Conservation (phyloP, 1,284 basidiomycete genomes). For the Marasmius tenuissimus region DNA sequence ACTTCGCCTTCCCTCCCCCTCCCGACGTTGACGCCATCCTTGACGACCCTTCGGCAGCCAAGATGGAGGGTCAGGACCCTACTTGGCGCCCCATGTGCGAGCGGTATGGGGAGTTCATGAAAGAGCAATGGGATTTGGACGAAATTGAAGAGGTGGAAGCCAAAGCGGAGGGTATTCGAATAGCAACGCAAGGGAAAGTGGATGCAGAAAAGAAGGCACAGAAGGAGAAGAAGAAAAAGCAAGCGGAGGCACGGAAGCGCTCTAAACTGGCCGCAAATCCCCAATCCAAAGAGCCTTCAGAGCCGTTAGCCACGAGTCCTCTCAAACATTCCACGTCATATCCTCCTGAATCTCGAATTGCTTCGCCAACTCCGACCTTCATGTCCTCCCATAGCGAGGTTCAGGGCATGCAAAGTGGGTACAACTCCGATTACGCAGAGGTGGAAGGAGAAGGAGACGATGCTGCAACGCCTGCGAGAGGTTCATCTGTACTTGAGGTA, state of each 20-base stretch:
- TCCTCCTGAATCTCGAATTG: neutral
- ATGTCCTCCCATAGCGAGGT: neutral
- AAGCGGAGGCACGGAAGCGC: constrained; percentile 52
- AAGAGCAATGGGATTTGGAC: constrained; percentile 75
- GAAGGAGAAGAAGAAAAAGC: constrained; percentile 48
- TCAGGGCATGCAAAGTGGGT: neutral
- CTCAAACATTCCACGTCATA: neutral
- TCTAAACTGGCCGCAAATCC: constrained; percentile 41
- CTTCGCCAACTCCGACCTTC: neutral
- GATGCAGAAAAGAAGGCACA: constrained; percentile 52
- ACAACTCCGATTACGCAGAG: neutral
- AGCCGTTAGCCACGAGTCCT: neutral
- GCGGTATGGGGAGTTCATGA: constrained; percentile 77
- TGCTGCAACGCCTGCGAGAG: neutral
- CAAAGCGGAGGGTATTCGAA: constrained; percentile 38
- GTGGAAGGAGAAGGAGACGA: neutral
- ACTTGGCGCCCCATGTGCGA: constrained; percentile 79
- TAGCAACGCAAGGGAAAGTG: constrained; percentile 39
- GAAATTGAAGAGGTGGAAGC: constrained; percentile 65
- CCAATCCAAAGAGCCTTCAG: neutral
- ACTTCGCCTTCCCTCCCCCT: constrained; percentile 81
- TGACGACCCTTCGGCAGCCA: constrained; percentile 24
- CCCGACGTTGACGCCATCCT: constrained; percentile 67
- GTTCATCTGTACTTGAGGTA: neutral
- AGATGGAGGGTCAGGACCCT: constrained; percentile 33